Evolutionary conservation across 2,329 filamentous ascomycete genomes (phyloP), one percentile per base, ranked within the genome.

Genomic region (Fusarium cicatricum): DNA sequence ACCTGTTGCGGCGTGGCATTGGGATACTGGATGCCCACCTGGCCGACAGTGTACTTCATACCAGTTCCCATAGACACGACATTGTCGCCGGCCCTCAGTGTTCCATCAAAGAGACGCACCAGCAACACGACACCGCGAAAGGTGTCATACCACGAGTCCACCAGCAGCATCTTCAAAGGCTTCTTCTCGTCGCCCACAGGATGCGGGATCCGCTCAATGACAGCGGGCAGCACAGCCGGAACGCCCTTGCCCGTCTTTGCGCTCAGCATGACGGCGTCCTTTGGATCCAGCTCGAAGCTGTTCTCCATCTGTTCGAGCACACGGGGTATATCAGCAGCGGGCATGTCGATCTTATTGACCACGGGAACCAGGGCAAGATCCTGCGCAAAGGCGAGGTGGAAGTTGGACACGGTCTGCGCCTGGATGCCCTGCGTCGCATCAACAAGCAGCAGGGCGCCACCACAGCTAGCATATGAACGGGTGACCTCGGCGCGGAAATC

Each of bases 91-190:
- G 93, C 86, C 53, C 83, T 86, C 60, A 99, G 82, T 45, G 86
- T 85, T 11, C 95, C 95, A 62, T 98, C 92, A 68, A 99, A 99
- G 15, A 99, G 81, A 11, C 95, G 84, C 11, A 99, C 92, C 7
- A 99, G 82, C 45, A 97, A 82, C 47, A 98, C 90, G 31, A 99
- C 95, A 11, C 95, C 95, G 64, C 92, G 90, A 75, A 97, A 99
- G 57, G 89, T 93, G 71, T 97, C 93, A 73, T 99, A 99, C 95
- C 95, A 99, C 17, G 93, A 97, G 75, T 99, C 95, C 23, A 99
- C 92, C 12, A 99, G 85, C 41, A 99, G 80, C 76, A 98, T 84
- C 55, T 91, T 88, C 52, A 97, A 75, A 2, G 92, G 91, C 67
- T 88, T 90, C 14, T 76, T 81, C 47, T 82, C 77, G 66, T 95